Base-by-base conservation (phyloP, 352 stramenopile species). In the Blastocystis sp. region DNA sequence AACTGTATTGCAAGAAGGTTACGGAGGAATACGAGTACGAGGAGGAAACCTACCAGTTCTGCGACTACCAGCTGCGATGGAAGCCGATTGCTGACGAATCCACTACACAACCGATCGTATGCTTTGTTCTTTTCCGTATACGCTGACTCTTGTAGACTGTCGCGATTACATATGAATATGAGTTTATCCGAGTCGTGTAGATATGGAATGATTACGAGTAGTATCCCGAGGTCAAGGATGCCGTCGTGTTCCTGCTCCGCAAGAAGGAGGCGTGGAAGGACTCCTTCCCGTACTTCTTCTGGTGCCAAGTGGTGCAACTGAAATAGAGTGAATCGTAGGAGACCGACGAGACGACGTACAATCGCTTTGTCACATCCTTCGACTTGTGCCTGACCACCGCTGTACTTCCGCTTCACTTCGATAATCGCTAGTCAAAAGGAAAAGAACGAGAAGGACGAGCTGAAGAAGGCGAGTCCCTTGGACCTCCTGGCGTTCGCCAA, bases 61-160 rank as follows among this genome's bases (percentile, higher is more conserved):
- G 74, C 34, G 43, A 59, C n/a, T 84, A 84, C 34, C 53, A 84
- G 48, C 61, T 84, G 74, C 74, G 56, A 59, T 84, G 74, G 74
- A 69, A 28, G 40, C 45, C 48, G 4, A 41, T 28, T 10, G 60
- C 19, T 19, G 60, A 67, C 2, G n/a, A n/a, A 28, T 56, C 41
- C 28, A 28, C 23, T 14, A 52, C 56, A 43, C 43, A 70, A 70
- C n/a, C 74, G 38, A 67, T 84, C 21, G 74, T 84, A 67, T 14
- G 48, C 48, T 67, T 34, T 2, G 14, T 52, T 2, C 10, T 64
- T 14, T 52, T 48, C 38, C 53, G 21, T 23, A 59, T 84, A 0
- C 56, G 19, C 1, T 71, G 45, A 41, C 14, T 2, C 34, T 23
- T 21, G 11, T 45, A 84, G 74, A 67, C 2, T 41, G 11, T 84